Percentiles rank a stretch among this genome's conserved stretches.
phyloP scores from a whole-genome alignment of 2,329 filamentous ascomycete species.

The Cryphonectria radicalis region DNA sequence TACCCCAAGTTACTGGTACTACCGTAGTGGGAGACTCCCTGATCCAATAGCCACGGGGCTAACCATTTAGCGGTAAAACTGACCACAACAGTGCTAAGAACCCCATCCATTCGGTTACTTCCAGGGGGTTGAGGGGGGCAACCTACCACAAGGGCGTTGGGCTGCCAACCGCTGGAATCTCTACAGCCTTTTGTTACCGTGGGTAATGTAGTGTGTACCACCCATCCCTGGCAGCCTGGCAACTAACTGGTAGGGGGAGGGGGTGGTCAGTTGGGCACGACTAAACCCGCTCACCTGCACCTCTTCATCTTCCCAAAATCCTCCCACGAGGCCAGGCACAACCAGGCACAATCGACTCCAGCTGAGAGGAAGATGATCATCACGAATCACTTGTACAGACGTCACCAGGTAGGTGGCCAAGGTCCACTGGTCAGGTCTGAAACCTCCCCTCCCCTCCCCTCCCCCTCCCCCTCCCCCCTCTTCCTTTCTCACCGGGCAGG shows the following conservation, averaged over 20 bases:
- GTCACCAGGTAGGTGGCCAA: not conserved
- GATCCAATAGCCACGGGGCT: not conserved
- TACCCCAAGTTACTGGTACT: not conserved
- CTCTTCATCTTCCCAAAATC: not conserved
- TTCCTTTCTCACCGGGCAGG: not conserved
- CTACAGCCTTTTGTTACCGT: not conserved
- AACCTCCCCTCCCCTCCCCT: not conserved
- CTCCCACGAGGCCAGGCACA: not conserved
- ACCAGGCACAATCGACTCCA: not conserved
- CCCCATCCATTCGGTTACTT: not conserved
- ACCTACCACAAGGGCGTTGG: not conserved
- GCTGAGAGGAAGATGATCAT: not conserved
- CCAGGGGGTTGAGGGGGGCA: not conserved
- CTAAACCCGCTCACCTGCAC: constrained; percentile 5
- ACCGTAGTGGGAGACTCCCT: not conserved
- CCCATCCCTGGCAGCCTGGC: not conserved
- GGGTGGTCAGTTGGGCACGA: not conserved
- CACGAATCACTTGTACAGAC: not conserved
- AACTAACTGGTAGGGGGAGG: not conserved
- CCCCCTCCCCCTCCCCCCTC: no score
- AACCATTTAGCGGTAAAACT: not conserved
- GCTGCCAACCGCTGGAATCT: constrained; percentile 8
- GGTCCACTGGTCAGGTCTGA: not conserved
- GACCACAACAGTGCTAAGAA: not conserved
- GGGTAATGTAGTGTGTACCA: not conserved